Evolutionary conservation across 805 yeast genomes (phyloP).

Genomic region (Metschnikowia matae): DNA sequence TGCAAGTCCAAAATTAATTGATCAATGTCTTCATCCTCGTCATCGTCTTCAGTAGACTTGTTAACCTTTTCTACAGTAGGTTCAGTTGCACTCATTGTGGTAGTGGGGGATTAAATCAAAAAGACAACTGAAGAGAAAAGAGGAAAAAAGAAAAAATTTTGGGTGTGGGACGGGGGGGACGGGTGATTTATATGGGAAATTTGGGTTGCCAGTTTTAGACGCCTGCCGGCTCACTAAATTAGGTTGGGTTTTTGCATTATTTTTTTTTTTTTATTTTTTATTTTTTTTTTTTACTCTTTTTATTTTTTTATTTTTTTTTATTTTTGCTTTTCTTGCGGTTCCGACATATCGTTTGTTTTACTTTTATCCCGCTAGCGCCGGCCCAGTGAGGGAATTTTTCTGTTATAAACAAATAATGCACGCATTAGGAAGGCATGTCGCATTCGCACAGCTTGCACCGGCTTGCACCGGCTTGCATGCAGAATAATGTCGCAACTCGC

Average conservation of each 20-base stretch:
- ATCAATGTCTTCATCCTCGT: conserved; percentile 51
- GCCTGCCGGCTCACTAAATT: conserved; percentile 6
- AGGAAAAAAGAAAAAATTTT: conserved; percentile 4
- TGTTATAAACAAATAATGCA: conserved; percentile 19
- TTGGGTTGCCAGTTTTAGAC: conserved; percentile 4
- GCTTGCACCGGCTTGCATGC: not conserved
- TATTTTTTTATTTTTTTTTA: conserved; percentile 6
- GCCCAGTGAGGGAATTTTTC: conserved; percentile 19
- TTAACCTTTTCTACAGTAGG: conserved; percentile 54
- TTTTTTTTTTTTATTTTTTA: conserved; percentile 7
- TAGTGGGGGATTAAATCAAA: conserved; percentile 7
- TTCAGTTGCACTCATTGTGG: conserved; percentile 37
- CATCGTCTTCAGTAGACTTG: conserved; percentile 48
- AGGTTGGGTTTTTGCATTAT: conserved; percentile 2
- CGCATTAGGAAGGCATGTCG: conserved; percentile 19
- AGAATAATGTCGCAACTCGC: not conserved
- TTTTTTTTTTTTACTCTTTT: not conserved
- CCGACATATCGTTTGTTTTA: conserved; percentile 9
- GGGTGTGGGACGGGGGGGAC: conserved; percentile 5
- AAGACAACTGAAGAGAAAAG: conserved; percentile 15
- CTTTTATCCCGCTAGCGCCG: conserved; percentile 8
- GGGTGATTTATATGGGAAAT: conserved; percentile 16
- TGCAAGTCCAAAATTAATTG: conserved; percentile 77
- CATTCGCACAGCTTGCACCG: not conserved
- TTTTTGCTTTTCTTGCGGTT: conserved; percentile 1